Base-by-base conservation (phyloP, 202 grass and related monocot genomes). In the Elaeis oleifera region DNA sequence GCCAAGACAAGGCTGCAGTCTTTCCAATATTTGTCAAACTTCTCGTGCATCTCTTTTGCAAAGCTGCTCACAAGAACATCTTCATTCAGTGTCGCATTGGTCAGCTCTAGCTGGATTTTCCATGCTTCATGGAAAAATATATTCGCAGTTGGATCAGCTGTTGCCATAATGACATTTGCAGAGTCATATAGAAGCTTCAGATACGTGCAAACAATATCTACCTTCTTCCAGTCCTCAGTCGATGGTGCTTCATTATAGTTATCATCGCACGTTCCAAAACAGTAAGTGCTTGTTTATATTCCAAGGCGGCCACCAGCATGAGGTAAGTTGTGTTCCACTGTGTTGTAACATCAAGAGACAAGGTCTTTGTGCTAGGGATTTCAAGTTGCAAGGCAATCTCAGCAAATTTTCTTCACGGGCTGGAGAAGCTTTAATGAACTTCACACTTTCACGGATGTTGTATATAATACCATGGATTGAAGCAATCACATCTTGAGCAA, bases 1-100 rank as follows among this genome's bases (percentile, higher is more conserved):
- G 92, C 84, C 51, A 97, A 63, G 51, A 97, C 88, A 49, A 97
- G 75, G 77, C 77, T 97, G 73, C 92, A 97, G 60, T 91, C 92
- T 60, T 89, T 97, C 92, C 92, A 91, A 63, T 91, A 97, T 55
- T 97, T 97, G 74, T 97, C 92, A 71, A 91, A 91, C 66, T 86
- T 91, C 61, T 97, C 87, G 5, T 91, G 88, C 84, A 97, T 91
- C 59, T 77, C 88, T 71, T 89, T 84, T 1, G 92, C 92, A 9
- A 89, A 73, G 62, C 80, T 71, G 63, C 87, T 89, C 55, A 86
- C 82, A 23, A 78, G 23, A 16, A 55, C 74, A 69, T 85, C 84
- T 60, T 86, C 87, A 60, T 78, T 89, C 52, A 19, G 25, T 58
- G 74, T 77, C 24, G 77, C 84, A 67, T 81, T 92, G 50, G 68